A percentile compares a stretch with the other conserved stretches of the same genome.
phyloP scores from a whole-genome alignment of 805 yeast species.

The Scheffersomyces coipomensis region DNA sequence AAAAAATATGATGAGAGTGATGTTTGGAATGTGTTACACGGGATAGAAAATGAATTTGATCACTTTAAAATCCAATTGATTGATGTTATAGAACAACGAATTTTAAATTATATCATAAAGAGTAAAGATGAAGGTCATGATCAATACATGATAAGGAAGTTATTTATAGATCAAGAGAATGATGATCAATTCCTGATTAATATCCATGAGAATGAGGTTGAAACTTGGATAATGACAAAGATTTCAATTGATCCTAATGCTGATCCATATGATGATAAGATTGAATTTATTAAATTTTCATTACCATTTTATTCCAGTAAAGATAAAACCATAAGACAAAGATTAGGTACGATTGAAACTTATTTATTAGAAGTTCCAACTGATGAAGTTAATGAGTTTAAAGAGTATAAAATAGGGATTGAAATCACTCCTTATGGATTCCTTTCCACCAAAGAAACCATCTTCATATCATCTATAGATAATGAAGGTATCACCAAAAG shows the following conservation, averaged over 20 bases:
- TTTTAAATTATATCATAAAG: constrained; percentile 25
- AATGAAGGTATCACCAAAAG: constrained; percentile 10
- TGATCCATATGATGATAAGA: constrained; percentile 5
- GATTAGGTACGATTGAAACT: constrained; percentile 33
- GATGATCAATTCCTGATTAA: constrained; percentile 32
- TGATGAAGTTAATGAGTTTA: constrained; percentile 3
- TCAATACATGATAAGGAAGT: constrained; percentile 1
- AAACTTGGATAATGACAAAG: constrained; percentile 26
- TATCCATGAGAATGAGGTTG: constrained; percentile 18
- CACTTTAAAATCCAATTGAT: constrained; percentile 28
- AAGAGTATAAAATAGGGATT: constrained; percentile 16
- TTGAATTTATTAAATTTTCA: constrained; percentile 31
- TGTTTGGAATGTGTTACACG: constrained; percentile 26
- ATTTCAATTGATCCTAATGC: constrained; percentile 12
- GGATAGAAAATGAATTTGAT: constrained; percentile 39
- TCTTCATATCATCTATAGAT: constrained; percentile 3
- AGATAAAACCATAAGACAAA: constrained; percentile 13
- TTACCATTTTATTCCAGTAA: constrained; percentile 27
- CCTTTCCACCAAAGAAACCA: constrained; percentile 3
- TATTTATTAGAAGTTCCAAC: constrained; percentile 23
- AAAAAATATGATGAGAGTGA: constrained; percentile 31
- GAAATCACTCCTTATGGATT: constrained; percentile 15
- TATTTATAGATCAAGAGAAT: constrained; percentile 21
- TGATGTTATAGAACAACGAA: constrained; percentile 20
- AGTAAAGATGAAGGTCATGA: constrained; percentile 6